Evolutionary conservation across 192 early-diverging fungal genomes (phyloP).

Genomic region (Glomus cerebriforme): DNA sequence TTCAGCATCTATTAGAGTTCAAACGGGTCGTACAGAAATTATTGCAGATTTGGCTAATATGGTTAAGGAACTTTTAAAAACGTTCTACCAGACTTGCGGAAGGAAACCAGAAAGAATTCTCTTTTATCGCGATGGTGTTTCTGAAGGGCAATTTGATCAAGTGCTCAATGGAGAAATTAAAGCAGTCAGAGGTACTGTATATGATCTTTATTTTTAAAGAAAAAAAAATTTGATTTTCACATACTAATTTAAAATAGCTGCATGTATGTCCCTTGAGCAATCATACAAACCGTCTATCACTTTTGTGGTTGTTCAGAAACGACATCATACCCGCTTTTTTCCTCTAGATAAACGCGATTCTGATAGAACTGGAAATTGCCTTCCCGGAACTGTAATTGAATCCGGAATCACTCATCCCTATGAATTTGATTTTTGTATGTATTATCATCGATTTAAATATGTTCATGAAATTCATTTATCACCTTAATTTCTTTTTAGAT

Average conservation of each 20-base stretch:
- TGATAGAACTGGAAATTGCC: constrained; percentile 79
- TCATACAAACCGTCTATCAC: constrained; percentile 81
- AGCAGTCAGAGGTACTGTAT: constrained; percentile 51
- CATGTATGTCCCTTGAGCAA: constrained; percentile 63
- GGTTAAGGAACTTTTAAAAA: constrained; percentile 67
- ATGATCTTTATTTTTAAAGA: neutral
- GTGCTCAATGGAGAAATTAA: constrained; percentile 75
- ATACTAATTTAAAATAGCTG: constrained; percentile 41
- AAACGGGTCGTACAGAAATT: constrained; percentile 70
- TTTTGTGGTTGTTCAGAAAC: constrained; percentile 84
- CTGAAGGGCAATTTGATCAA: constrained; percentile 81
- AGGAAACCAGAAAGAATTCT: constrained; percentile 77
- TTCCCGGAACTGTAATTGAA: constrained; percentile 82
- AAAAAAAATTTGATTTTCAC: neutral
- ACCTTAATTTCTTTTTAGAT: constrained; percentile 30
- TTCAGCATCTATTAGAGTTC: constrained; percentile 62
- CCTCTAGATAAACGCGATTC: constrained; percentile 57
- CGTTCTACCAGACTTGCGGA: constrained; percentile 62
- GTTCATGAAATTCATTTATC: neutral
- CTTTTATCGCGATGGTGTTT: constrained; percentile 90
- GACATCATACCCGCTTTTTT: constrained; percentile 91
- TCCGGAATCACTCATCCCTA: constrained; percentile 72
- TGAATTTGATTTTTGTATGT: constrained; percentile 81
- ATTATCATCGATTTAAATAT: neutral
- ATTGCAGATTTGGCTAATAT: constrained; percentile 70